A percentile compares a stretch with the other conserved stretches of the same genome.
Evolutionary conservation across 371 early-diverging fungal genomes (phyloP).

Genomic region (Haplosporangium sp.): DNA sequence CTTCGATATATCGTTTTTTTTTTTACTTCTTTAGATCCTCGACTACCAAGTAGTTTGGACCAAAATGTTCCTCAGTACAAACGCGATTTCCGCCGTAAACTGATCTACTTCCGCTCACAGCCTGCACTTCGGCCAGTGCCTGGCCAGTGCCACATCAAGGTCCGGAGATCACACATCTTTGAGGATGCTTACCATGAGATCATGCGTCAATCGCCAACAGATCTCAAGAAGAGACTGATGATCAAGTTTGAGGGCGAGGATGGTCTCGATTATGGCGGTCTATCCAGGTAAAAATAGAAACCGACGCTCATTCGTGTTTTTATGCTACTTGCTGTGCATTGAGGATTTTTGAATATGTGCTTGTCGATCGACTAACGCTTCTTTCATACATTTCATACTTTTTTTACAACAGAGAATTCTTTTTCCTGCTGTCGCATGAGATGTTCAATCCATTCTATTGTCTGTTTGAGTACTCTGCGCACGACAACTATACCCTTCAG

Average conservation of each 20-base stretch:
- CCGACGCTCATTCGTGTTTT: neutral
- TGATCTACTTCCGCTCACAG: slow-evolving; percentile 94
- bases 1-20: neutral
- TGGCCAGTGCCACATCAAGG: slow-evolving; percentile 91
- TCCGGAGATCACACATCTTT: slow-evolving; percentile 87
- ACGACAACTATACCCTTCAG: slow-evolving; percentile 95
- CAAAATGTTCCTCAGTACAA: slow-evolving; percentile 96
- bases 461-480: slow-evolving; percentile 96
- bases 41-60: slow-evolving; percentile 92
- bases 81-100: slow-evolving; percentile 94
- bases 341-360: neutral
- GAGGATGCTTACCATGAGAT: slow-evolving; percentile 96
- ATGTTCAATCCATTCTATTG: slow-evolving; percentile 98
- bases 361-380: neutral
- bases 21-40: slow-evolving; percentile 68
- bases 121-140: slow-evolving; percentile 87
- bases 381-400: neutral
- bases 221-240: slow-evolving; percentile 93
- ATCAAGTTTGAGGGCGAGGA: slow-evolving; percentile 98
- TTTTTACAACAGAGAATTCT: slow-evolving; percentile 82
- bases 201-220: slow-evolving; percentile 86
- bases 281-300: slow-evolving; percentile 73
- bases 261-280: slow-evolving; percentile 97
- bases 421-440: slow-evolving; percentile 94
- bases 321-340: neutral